A percentile compares a stretch with the other conserved stretches of the same genome.
phyloP scores from a whole-genome alignment of 139 green algal species.

The Protoeuglena noctilucae region DNA sequence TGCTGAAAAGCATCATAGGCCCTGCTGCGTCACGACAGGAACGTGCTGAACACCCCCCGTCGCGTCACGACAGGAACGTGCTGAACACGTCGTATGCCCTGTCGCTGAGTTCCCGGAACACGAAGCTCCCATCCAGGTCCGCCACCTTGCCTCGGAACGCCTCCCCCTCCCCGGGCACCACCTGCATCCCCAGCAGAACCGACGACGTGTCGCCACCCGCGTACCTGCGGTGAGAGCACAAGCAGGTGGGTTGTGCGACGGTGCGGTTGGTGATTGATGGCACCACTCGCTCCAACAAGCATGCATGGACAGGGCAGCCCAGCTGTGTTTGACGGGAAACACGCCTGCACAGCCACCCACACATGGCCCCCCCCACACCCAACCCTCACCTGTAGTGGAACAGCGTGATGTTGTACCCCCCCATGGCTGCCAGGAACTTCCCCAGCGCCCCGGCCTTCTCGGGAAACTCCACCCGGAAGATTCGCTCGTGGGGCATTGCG shows the following conservation, averaged over 20 bases:
- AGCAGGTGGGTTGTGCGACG: constrained; percentile 2
- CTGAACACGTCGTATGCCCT: constrained; percentile 48
- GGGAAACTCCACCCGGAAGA: constrained; percentile 77
- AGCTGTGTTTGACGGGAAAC: background rate
- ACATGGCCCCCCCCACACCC: background rate
- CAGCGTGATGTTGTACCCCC: constrained; percentile 81
- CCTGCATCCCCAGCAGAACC: constrained; percentile 66
- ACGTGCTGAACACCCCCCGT: no score
- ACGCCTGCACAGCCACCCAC: background rate
- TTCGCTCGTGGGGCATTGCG: constrained; percentile 46
- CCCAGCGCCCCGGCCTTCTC: constrained; percentile 70
- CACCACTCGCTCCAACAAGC: background rate
- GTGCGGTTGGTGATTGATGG: background rate
- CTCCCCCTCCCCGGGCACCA: constrained; percentile 16
- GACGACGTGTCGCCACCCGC: constrained; percentile 45
- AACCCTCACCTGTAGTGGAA: constrained; percentile 78
- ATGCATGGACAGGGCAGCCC: background rate
- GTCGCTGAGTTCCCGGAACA: constrained; percentile 36
- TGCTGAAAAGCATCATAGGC: no score
- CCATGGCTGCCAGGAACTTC: constrained; percentile 78
- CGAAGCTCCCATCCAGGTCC: constrained; percentile 29
- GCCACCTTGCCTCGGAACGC: constrained; percentile 18
- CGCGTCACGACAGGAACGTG: constrained; percentile 42
- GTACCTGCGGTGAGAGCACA: no score
- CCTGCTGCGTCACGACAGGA: no score